Base-by-base conservation (phyloP, 331 rosid species). In the Cucumis variabilis region DNA sequence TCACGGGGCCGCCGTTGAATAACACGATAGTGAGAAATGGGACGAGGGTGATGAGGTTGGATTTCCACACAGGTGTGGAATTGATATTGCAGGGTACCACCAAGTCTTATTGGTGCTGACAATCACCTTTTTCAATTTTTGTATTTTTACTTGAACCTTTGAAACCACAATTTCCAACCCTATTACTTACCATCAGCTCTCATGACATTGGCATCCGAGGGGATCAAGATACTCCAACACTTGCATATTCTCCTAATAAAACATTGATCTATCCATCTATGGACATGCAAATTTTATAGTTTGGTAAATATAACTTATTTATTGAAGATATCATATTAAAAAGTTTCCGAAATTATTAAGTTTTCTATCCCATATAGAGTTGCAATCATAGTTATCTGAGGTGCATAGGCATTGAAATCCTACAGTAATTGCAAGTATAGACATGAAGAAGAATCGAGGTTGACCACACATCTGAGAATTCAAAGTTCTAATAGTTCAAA, bases 11-110 rank as follows among this genome's bases (percentile, higher is more conserved):
- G 13, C 91, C 90, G 58, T 90, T 88, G 41, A 92, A 91, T 69
- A 87, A 92, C 75, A 91, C 91, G 11, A 82, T 62, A 77, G 94
- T 92, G 85, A 77, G 87, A 84, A 86, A 91, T 28, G 91, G 90
- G 81, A 91, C 93, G 85, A 90, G 90, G 90, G 41, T 90, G n/a
- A 60, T 90, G 81, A 90, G 86, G 44, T 88, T 92, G 85, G 88
- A 88, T 3, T 91, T 83, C 73, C 89, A 90, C 88, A 86, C 90
- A 33, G 37, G 91, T 21, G 91, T 89, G 51, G 93, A 90, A 91
- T 62, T 90, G 30, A 62, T 92, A 13, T 6, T 92, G 89, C 94
- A 92, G 70, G 94, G 86, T 85, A 92, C 94, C 0, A 92, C 94
- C 0, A 33, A 89, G 91, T 75, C 90, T 92, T 21, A 83, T 92